These are phyloP conservation scores for Brettanomyces custersianus DNA, from an alignment of 805 yeast species.

Conservation along the genomic window DNA sequence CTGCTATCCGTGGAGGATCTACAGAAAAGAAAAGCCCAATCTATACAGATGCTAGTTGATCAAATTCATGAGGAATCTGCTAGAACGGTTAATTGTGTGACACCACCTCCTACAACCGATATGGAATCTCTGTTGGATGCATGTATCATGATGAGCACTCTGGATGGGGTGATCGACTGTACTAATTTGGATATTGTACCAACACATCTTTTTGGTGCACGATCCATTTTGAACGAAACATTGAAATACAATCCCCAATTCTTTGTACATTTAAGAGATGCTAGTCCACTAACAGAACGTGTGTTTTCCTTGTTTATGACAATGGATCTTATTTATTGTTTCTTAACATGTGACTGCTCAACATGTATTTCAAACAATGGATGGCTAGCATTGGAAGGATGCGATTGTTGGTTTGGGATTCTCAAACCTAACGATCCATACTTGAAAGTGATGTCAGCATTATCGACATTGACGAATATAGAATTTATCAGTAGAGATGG, in stretches of 20 bases:
- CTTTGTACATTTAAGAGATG: conserved; percentile 3
- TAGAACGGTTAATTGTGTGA: background rate
- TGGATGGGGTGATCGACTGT: conserved; percentile 20
- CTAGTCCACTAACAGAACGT: conserved; percentile 10
- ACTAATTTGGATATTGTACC: conserved; percentile 9
- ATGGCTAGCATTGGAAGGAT: conserved; percentile 15
- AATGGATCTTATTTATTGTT: conserved; percentile 19
- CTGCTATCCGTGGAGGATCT: conserved; percentile 6
- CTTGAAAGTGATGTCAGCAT: conserved; percentile 21
- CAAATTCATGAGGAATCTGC: conserved; percentile 1
- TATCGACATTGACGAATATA: conserved; percentile 10
- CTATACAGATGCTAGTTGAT: conserved; percentile 10
- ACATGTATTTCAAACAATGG: conserved; percentile 11
- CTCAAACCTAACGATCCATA: conserved; percentile 18
- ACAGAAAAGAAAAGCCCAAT: conserved; percentile 7
- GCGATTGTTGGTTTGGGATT: conserved; percentile 24
- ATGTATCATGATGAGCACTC: conserved; percentile 15
- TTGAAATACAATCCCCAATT: conserved; percentile 7
- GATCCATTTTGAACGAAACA: conserved; percentile 15
- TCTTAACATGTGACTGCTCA: conserved; percentile 13
- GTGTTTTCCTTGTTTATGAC: conserved; percentile 20
- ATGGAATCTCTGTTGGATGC: conserved; percentile 10
- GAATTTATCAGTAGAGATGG: conserved; percentile 5
- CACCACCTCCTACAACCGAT: background rate
- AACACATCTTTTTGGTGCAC: conserved; percentile 18